Evolutionary conservation across 139 green algal genomes (phyloP), one percentile per base, ranked within the genome.

Genomic region (Chlamydomonas incerta): DNA sequence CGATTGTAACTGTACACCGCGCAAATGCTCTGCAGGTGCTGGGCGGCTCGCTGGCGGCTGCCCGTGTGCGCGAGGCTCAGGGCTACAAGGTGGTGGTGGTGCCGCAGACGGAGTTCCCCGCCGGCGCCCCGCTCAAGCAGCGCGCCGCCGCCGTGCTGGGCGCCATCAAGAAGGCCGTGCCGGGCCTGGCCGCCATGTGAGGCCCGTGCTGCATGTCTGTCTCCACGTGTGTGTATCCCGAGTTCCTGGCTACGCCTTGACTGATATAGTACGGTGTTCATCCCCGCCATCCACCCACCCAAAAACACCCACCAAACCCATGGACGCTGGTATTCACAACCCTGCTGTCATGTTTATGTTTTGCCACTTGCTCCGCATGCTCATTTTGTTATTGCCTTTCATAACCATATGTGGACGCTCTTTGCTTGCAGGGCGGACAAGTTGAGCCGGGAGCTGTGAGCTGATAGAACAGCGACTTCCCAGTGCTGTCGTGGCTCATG

Each of bases 11-110:
- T n/a, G n/a, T n/a, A n/a, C n/a, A n/a, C n/a, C n/a, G n/a, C n/a
- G n/a, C n/a, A n/a, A n/a, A n/a, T n/a, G n/a, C n/a, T n/a, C n/a
- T 31, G 50, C 82, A 88, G 83, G 81, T 85, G 3, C 86, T 94
- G 62, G 91, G 91, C 74, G 81, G 88, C 26, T 80, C 87, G 1
- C 31, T 81, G n/a, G 85, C 89, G 0, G 79, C 50, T 10, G 86
- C 72, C 13, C 33, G 70, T 21, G 72, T 92, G 77, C 82, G 92
- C 24, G 85, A 90, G 81, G 75, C 80, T 2, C 72, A 87, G 35
- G 91, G 91, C 75, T 92, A 90, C 88, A 90, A 92, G 88, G 72
- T 82, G 37, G 88, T 85, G 50, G 37, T 86, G 35, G 71, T 92
- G 31, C 31, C 84, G 21, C 35, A 55, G 20, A 76, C 85, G 21